phyloP scores from a whole-genome alignment of 129 eudicot genomes.

The Gnaphalium uliginosum region DNA sequence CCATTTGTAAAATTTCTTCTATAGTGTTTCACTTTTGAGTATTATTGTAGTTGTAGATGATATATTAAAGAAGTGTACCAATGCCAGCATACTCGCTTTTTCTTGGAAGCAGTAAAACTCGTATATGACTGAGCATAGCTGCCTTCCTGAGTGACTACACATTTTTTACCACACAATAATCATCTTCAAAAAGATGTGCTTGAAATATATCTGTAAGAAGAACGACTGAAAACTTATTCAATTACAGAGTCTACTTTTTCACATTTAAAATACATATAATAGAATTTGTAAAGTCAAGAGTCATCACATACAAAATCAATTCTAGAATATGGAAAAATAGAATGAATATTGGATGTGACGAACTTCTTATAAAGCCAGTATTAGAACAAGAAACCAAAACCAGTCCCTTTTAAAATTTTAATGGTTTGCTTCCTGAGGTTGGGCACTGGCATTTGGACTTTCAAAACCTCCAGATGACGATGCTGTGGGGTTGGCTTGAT shows the following conservation, averaged over 20 bases:
- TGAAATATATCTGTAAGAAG: background rate
- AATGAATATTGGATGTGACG: background rate
- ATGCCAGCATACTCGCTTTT: background rate
- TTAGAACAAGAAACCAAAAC: background rate
- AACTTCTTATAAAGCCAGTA: background rate
- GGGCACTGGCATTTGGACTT: slow-evolving; percentile 45
- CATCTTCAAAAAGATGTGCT: background rate
- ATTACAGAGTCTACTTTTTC: slow-evolving; percentile 4
- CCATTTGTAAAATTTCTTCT: background rate
- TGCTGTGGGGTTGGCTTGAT: slow-evolving; percentile 45
- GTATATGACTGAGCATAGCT: background rate
- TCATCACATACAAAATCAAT: slow-evolving; percentile 4
- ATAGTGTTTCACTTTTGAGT: background rate
- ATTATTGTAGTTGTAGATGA: no score
- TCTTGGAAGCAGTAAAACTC: background rate
- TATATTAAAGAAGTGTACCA: background rate
- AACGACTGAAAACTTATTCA: slow-evolving; percentile 1
- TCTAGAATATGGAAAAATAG: background rate
- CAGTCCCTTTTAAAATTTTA: background rate
- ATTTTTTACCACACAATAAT: background rate
- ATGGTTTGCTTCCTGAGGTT: slow-evolving; percentile 40
- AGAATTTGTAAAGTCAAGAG: slow-evolving; percentile 13
- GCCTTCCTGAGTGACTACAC: background rate
- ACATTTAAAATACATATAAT: background rate
- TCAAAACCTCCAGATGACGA: slow-evolving; percentile 43